Evolutionary conservation across 2,329 filamentous ascomycete genomes (phyloP), one percentile per base, ranked within the genome.

Genomic region (Cercospora sojina): DNA sequence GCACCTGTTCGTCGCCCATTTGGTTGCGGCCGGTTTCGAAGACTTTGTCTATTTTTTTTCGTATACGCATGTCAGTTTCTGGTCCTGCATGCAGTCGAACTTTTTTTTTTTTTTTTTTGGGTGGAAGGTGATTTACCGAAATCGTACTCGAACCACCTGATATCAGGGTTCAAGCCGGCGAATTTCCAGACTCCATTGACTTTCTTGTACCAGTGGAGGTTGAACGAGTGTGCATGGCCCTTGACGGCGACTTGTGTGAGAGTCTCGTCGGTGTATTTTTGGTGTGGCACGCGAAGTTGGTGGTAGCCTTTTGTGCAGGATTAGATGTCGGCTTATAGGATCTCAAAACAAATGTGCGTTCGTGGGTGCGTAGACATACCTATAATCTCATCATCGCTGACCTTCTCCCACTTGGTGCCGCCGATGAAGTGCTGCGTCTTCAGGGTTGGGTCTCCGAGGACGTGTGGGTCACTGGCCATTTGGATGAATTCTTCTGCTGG

Each of bases 121-220:
- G 32, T 35, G 2, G 4, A 5, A 35, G 32, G 32, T 13, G 12
- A 16, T 35, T 35, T 63, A 57, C 60, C 84, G 72, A 85, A 83
- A 72, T 86, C 83, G 72, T 83, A 83, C 79, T 86, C 84, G 64
- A 77, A 79, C 84, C 84, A 86, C 65, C 84, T 74, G 69, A 86
- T 85, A 61, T 84, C 82, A 9, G 84, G 84, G 73, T 78, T 77
- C 59, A 86, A 73, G 2, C 84, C 84, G 0, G 84, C 84, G 77
- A 86, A 86, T 77, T 86, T 86, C 84, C 84, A 86, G 69, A 81
- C 82, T 1, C 84, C 85, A 32, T 86, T 80, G n/a, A 86, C 80
- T 78, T 83, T 85, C 75, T 81, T 82, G 75, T 86, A 87, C 81
- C 81, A 84, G 71, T 85, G 82, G 66, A 77, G 81, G 73, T 84